Conservation (phyloP, 345 rosid genomes). For the Erodium maritimum region DNA sequence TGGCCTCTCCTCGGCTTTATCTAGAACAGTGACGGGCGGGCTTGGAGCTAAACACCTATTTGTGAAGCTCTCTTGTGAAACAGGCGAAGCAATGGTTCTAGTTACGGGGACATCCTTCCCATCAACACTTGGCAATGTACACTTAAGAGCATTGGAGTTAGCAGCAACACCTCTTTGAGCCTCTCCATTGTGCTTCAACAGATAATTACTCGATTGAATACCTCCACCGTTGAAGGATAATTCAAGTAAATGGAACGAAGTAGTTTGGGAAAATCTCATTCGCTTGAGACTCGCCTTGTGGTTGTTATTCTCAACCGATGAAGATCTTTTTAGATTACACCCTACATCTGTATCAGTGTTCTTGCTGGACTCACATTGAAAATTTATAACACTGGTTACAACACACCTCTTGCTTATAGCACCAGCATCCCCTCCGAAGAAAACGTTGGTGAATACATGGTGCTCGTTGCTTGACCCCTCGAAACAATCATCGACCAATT, state of each 20-base stretch:
- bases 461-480: conserved; percentile 54
- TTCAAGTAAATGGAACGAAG: conserved; percentile 44
- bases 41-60: conserved; percentile 27
- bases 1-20: conserved; percentile 20
- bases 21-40: conserved; percentile 24
- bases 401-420: conserved; percentile 34
- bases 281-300: conserved; percentile 29
- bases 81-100: conserved; percentile 52
- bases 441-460: conserved; percentile 40
- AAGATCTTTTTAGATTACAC: conserved; percentile 23
- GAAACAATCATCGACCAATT: conserved; percentile 33
- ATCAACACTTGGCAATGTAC: conserved; percentile 11
- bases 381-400: conserved; percentile 34
- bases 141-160: conserved; percentile 21
- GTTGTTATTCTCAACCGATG: conserved; percentile 23
- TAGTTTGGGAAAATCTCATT: conserved; percentile 32
- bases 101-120: conserved; percentile 28
- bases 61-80: conserved; percentile 67
- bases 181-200: conserved; percentile 31
- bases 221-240: conserved; percentile 37
- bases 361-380: conserved; percentile 33
- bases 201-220: conserved; percentile 38
- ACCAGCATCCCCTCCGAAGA: conserved; percentile 31
- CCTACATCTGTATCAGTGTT: conserved; percentile 18
- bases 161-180: conserved; percentile 16